Evolutionary conservation across 2,329 filamentous ascomycete genomes (phyloP).

Genomic region (Cryphonectria naterciae): DNA sequence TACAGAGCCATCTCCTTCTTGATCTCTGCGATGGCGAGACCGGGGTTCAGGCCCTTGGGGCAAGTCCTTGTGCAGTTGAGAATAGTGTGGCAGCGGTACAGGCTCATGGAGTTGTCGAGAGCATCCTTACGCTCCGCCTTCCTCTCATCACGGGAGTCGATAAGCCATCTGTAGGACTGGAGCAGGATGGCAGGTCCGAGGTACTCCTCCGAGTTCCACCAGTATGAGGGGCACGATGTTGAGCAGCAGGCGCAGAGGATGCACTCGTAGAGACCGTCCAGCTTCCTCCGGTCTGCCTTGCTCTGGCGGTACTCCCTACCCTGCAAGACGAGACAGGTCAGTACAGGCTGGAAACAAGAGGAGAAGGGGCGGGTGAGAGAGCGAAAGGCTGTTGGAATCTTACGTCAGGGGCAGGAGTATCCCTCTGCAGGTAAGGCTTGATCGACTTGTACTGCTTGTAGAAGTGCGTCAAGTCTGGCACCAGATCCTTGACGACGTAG

Average conservation of each 20-base stretch:
- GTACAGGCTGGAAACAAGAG: slow-evolving; percentile 6
- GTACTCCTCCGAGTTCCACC: slow-evolving; percentile 99
- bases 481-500: slow-evolving; percentile 98
- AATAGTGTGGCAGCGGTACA: slow-evolving; percentile 99
- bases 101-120: slow-evolving; percentile 97
- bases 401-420: slow-evolving; percentile 82
- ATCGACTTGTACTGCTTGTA: slow-evolving; percentile 99
- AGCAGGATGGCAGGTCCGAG: slow-evolving; percentile 94
- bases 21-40: slow-evolving; percentile 92
- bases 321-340: slow-evolving; percentile 48
- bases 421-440: slow-evolving; percentile 95
- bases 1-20: slow-evolving; percentile 90
- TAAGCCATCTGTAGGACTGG: slow-evolving; percentile 97
- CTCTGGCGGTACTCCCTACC: slow-evolving; percentile 91
- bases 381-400: slow-evolving; percentile 39
- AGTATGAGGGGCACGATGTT: slow-evolving; percentile 99
- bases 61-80: slow-evolving; percentile 98
- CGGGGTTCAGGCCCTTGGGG: slow-evolving; percentile 97
- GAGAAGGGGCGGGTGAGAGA: slow-evolving; percentile 31
- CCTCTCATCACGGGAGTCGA: slow-evolving; percentile 91
- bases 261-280: slow-evolving; percentile 98
- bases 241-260: slow-evolving; percentile 99
- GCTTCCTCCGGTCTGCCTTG: slow-evolving; percentile 91
- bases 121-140: slow-evolving; percentile 85
- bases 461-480: slow-evolving; percentile 96